phyloP scores from a whole-genome alignment of 257 asterid genomes.

The Misopates orontium region DNA sequence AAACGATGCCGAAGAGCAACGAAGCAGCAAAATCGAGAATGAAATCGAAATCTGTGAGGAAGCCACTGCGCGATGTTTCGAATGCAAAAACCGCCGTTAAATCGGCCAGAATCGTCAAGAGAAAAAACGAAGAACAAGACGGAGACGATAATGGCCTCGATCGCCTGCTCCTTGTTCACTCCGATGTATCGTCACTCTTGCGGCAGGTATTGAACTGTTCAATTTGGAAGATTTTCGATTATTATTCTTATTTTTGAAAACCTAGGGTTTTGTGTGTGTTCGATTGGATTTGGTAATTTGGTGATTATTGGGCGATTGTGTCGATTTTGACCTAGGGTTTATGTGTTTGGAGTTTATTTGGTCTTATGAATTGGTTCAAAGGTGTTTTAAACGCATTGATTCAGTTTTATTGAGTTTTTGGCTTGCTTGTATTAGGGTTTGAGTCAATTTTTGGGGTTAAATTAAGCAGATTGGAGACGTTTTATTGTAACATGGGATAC shows the following conservation, averaged over 20 bases:
- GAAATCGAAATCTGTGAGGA: constrained; percentile 45
- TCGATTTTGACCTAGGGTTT: background rate
- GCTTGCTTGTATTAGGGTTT: too few species aligned
- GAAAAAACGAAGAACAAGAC: constrained; percentile 25
- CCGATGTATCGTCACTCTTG: constrained; percentile 59
- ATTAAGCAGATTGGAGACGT: too few species aligned
- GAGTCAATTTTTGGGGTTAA: too few species aligned
- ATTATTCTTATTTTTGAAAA: constrained; percentile 8
- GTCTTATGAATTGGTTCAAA: background rate
- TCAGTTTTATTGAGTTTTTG: too few species aligned
- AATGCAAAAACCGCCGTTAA: constrained; percentile 38
- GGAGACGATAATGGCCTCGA: constrained; percentile 53
- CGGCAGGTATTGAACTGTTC: constrained; percentile 46
- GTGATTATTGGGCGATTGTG: constrained; percentile 14
- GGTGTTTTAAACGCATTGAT: too few species aligned
- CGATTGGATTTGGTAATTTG: constrained; percentile 3
- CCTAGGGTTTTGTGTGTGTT: constrained; percentile 21
- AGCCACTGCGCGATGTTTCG: constrained; percentile 63
- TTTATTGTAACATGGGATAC: too few species aligned
- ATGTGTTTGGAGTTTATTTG: constrained; percentile 4
- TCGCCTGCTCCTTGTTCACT: constrained; percentile 70
- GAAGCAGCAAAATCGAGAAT: background rate
- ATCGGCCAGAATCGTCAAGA: constrained; percentile 28
- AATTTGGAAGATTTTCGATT: background rate
- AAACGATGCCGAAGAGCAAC: background rate